Evolutionary conservation across 2,329 filamentous ascomycete species (phyloP).

Genomic region (Stachybotrys chlorohalonatus): DNA sequence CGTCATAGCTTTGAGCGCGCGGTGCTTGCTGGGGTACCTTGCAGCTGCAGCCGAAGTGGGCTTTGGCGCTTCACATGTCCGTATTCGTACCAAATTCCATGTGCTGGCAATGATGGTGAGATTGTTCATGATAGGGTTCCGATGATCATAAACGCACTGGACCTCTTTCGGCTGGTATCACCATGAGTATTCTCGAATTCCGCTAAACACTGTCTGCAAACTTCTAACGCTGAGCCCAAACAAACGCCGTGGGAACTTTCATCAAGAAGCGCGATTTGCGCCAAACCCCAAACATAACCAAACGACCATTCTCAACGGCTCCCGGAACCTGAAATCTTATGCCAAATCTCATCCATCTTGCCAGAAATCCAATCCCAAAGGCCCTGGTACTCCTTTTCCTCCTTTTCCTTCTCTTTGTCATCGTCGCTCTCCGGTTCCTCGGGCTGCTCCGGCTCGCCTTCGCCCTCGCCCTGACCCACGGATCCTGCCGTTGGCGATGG

Average conservation of each 20-base stretch:
- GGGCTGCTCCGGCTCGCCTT: conserved; percentile 3
- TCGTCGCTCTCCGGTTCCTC: conserved; percentile 8
- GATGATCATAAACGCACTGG: too few relatives aligned
- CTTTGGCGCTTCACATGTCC: too few relatives aligned
- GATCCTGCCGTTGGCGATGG: background rate
- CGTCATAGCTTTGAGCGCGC: too few relatives aligned
- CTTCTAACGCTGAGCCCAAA: too few relatives aligned
- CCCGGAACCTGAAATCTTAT: conserved; percentile 28
- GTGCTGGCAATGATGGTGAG: too few relatives aligned
- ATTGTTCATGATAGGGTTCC: too few relatives aligned
- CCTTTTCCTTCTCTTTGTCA: conserved; percentile 12
- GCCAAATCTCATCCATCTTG: conserved; percentile 36
- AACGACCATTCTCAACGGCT: background rate
- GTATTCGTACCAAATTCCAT: too few relatives aligned
- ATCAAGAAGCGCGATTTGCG: background rate
- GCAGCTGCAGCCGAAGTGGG: too few relatives aligned
- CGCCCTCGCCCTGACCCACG: conserved; percentile 3
- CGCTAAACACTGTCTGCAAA: too few relatives aligned
- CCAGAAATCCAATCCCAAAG: conserved; percentile 45
- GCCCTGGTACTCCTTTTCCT: conserved; percentile 21
- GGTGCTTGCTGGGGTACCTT: too few relatives aligned
- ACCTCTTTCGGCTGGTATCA: too few relatives aligned
- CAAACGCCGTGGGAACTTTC: background rate
- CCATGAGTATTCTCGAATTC: too few relatives aligned
- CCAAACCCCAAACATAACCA: background rate